Percentiles rank a stretch among this genome's conserved stretches.
These are phyloP conservation scores for Globisporangium radiosum DNA, from an alignment of 352 stramenopile genomes.

Conservation along the genomic window DNA sequence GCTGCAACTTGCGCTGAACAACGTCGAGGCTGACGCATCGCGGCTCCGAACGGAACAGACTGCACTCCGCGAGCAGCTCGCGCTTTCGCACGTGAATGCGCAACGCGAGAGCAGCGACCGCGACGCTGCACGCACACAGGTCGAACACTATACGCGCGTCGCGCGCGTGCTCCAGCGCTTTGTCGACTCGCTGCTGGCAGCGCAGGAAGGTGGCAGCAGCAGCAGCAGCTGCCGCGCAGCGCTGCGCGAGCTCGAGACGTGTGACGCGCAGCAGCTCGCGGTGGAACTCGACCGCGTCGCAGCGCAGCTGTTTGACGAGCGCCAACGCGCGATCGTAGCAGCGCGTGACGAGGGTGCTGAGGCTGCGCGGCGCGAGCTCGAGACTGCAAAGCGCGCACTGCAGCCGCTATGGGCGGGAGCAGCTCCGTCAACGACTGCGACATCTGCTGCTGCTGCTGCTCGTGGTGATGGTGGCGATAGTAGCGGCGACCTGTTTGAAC, in stretches of 20 bases:
- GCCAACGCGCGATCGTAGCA: constrained; percentile 19
- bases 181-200: constrained; percentile 18
- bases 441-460: not conserved
- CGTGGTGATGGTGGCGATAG: not conserved
- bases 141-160: constrained; percentile 21
- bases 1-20: constrained; percentile 26
- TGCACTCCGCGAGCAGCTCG: constrained; percentile 31
- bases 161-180: constrained; percentile 26
- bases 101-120: constrained; percentile 15
- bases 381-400: constrained; percentile 39
- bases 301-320: constrained; percentile 19
- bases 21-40: constrained; percentile 33
- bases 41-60: constrained; percentile 24
- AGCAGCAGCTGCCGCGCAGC: not conserved
- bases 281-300: constrained; percentile 22
- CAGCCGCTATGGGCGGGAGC: constrained; percentile 15
- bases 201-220: constrained; percentile 5
- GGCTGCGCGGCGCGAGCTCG: constrained; percentile 35
- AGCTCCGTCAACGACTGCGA: not conserved
- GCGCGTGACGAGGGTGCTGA: constrained; percentile 22
- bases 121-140: not conserved
- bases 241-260: constrained; percentile 11
- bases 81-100: constrained; percentile 10
- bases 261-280: constrained; percentile 27
- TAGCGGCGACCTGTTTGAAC: constrained; percentile 24